Percentiles rank a stretch among this genome's conserved stretches.
Conservation (phyloP, 768 basidiomycete genomes). For the Trametes sanguinea region DNA sequence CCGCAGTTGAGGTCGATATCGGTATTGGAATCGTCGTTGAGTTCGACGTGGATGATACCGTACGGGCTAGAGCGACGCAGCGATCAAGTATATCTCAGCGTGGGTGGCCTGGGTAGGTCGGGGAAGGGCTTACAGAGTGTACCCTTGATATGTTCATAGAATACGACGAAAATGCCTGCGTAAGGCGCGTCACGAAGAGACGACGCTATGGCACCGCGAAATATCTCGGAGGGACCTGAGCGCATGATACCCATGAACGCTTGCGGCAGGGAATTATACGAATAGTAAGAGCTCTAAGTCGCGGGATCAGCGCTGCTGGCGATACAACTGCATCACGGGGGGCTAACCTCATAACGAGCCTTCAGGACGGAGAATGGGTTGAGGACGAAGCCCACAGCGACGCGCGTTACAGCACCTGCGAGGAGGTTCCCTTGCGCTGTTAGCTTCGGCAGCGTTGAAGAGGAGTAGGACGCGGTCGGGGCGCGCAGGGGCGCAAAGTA, state of each 20-base stretch:
- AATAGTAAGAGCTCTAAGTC: slow-evolving; percentile 74
- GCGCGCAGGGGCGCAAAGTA: slow-evolving; percentile 53
- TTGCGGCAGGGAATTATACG: slow-evolving; percentile 60
- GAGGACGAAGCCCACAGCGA: slow-evolving; percentile 77
- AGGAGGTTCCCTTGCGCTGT: slow-evolving; percentile 80
- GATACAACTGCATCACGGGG: not conserved
- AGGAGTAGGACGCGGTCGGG: slow-evolving; percentile 10
- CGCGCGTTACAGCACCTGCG: slow-evolving; percentile 81
- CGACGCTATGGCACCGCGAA: slow-evolving; percentile 85
- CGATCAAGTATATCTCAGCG: not conserved
- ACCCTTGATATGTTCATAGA: slow-evolving; percentile 85
- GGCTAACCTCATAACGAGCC: slow-evolving; percentile 82
- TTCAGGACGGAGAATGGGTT: slow-evolving; percentile 93
- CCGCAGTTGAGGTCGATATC: slow-evolving; percentile 46
- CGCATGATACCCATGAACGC: slow-evolving; percentile 62
- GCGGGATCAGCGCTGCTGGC: not conserved
- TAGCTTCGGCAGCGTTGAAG: slow-evolving; percentile 61
- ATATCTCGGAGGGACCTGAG: slow-evolving; percentile 77
- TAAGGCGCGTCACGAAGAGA: slow-evolving; percentile 94
- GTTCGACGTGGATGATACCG: slow-evolving; percentile 5
- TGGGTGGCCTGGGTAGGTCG: not conserved
- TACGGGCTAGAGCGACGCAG: slow-evolving; percentile 1
- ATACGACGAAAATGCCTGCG: slow-evolving; percentile 85
- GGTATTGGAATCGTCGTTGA: slow-evolving; percentile 37
- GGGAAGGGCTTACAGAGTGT: slow-evolving; percentile 52